Percentiles rank a stretch among this genome's conserved stretches.
Conservation (phyloP, 805 yeast genomes). For the Dipodascopsis uninucleata region DNA sequence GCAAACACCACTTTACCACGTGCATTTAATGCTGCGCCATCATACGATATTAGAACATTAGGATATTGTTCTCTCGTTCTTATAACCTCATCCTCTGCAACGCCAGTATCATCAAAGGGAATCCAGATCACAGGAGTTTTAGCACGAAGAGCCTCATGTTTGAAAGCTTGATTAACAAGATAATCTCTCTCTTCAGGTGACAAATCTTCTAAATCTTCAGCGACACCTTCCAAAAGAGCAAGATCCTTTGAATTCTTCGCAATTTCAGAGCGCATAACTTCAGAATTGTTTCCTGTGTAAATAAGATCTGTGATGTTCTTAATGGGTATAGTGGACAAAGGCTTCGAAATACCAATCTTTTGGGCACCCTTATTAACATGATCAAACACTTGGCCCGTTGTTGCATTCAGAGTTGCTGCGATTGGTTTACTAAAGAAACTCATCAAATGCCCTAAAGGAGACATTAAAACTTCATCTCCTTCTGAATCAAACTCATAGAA, state of each 20-base stretch:
- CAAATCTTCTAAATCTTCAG: constrained; percentile 30
- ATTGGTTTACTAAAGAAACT: constrained; percentile 10
- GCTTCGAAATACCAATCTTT: constrained; percentile 7
- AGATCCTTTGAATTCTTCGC: constrained; percentile 16
- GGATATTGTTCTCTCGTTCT: constrained; percentile 31
- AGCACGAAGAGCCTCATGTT: constrained; percentile 34
- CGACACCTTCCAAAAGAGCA: constrained; percentile 32
- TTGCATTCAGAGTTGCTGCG: constrained; percentile 5
- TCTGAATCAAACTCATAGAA: no score
- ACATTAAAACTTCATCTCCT: constrained; percentile 7
- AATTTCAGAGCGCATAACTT: constrained; percentile 14
- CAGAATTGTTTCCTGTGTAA: constrained; percentile 23
- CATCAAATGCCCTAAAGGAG: constrained; percentile 19
- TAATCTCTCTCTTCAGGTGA: constrained; percentile 31
- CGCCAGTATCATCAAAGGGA: constrained; percentile 42
- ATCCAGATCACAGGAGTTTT: constrained; percentile 43
- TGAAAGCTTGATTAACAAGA: constrained; percentile 32
- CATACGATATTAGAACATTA: constrained; percentile 32
- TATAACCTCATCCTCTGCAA: constrained; percentile 37
- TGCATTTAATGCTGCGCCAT: constrained; percentile 31
- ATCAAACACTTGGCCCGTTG: constrained; percentile 11
- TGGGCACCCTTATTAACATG: constrained; percentile 14
- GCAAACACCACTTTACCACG: constrained; percentile 30
- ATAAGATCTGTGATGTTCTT: constrained; percentile 14
- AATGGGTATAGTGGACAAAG: constrained; percentile 1